These are phyloP conservation scores for Sarocladiaceae sp. DNA, from an alignment of 2,329 filamentous ascomycete species.

Conservation along the genomic window DNA sequence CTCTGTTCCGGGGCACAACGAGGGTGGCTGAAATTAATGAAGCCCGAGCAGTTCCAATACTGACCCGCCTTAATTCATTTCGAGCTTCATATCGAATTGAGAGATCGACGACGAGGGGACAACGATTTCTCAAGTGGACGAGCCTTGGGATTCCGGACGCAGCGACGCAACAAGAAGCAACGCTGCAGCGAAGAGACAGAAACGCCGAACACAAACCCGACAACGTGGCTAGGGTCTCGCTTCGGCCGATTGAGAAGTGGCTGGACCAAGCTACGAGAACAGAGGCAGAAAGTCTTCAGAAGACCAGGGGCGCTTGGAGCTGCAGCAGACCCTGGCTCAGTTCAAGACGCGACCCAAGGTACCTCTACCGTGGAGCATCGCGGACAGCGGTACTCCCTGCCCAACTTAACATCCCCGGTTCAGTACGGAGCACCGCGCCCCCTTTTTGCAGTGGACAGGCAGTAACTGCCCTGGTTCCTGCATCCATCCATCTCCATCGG, in stretches of 20 bases:
- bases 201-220: background rate
- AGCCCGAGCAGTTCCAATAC: background rate
- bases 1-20: background rate
- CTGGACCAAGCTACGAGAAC: background rate
- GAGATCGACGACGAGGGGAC: background rate
- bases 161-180: background rate
- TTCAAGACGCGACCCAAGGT: background rate
- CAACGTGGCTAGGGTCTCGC: background rate
- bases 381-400: background rate
- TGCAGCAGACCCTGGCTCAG: background rate
- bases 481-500: background rate
- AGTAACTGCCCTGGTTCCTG: slow-evolving; percentile 5
- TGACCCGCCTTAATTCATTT: background rate
- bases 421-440: background rate
- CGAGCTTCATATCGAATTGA: background rate
- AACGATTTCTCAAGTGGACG: no score
- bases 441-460: background rate
- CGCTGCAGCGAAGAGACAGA: background rate
- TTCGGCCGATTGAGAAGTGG: slow-evolving; percentile 5
- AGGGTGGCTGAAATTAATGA: slow-evolving; percentile 3
- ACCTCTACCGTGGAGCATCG: slow-evolving; percentile 1
- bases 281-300: slow-evolving; percentile 2
- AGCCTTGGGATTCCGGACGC: no score
- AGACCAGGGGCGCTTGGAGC: background rate
- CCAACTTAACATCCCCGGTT: background rate